phyloP scores from a whole-genome alignment of 352 stramenopile genomes.

The Phytophthora chlamydospora region DNA sequence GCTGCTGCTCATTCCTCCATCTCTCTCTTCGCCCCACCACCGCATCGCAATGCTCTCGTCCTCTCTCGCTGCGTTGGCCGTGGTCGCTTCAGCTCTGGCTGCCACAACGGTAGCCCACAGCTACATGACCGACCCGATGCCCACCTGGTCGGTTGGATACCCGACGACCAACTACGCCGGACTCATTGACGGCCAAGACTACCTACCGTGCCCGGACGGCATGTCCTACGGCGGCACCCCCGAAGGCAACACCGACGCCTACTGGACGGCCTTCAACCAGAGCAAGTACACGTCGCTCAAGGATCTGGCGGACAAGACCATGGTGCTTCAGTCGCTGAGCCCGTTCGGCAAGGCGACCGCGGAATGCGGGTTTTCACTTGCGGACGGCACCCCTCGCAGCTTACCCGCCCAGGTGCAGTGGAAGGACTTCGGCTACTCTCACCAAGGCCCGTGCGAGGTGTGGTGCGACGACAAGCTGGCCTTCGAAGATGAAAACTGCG shows the following conservation, averaged over 20 bases:
- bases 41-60: conserved; percentile 19
- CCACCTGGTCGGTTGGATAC: conserved; percentile 45
- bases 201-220: conserved; percentile 40
- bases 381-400: conserved; percentile 32
- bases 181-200: conserved; percentile 43
- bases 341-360: conserved; percentile 31
- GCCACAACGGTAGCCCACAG: conserved; percentile 28
- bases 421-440: conserved; percentile 44
- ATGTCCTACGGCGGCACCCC: conserved; percentile 39
- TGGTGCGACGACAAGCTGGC: conserved; percentile 63
- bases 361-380: conserved; percentile 37
- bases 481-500: conserved; percentile 49
- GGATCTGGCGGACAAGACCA: conserved; percentile 37
- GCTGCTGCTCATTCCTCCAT: conserved; percentile 26
- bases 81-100: conserved; percentile 11
- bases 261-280: conserved; percentile 39
- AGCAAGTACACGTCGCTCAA: conserved; percentile 46
- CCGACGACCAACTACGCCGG: conserved; percentile 39
- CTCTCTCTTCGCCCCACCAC: conserved; percentile 14
- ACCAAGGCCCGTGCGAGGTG: conserved; percentile 63
- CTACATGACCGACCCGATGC: conserved; percentile 46
- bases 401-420: conserved; percentile 37
- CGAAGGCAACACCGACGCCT: conserved; percentile 33
- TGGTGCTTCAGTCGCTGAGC: conserved; percentile 30
- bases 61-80: conserved; percentile 10